Percentiles rank a stretch among this genome's conserved stretches.
Evolutionary conservation across 2,329 filamentous ascomycete genomes (phyloP).

Genomic region (Alternaria metachromatica): DNA sequence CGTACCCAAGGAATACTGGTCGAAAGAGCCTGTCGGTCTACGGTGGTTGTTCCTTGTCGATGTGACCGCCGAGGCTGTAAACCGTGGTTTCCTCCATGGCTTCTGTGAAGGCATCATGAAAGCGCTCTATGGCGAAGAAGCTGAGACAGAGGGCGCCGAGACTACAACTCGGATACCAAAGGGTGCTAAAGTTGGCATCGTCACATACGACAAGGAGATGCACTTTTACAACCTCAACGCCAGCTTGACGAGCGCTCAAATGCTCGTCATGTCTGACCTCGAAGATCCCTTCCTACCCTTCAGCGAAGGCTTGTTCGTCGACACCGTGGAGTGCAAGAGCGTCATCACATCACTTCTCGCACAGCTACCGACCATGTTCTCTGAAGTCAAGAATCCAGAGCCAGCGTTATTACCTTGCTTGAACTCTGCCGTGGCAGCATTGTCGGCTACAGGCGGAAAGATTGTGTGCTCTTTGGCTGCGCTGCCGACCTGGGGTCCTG

Average conservation of each 20-base stretch:
- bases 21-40: slow-evolving; percentile 86
- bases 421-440: slow-evolving; percentile 81
- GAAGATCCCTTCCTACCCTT: slow-evolving; percentile 96
- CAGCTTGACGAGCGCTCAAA: slow-evolving; percentile 84
- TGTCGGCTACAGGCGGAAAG: slow-evolving; percentile 89
- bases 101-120: slow-evolving; percentile 88
- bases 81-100: slow-evolving; percentile 87
- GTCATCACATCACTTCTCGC: slow-evolving; percentile 89
- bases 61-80: slow-evolving; percentile 88
- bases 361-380: slow-evolving; percentile 84
- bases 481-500: slow-evolving; percentile 91
- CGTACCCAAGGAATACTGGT: slow-evolving; percentile 99
- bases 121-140: slow-evolving; percentile 76
- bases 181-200: slow-evolving; percentile 88
- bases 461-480: slow-evolving; percentile 85
- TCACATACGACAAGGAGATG: slow-evolving; percentile 95
- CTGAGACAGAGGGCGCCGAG: slow-evolving; percentile 58
- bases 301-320: slow-evolving; percentile 90
- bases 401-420: slow-evolving; percentile 85
- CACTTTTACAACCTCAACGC: slow-evolving; percentile 96
- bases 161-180: slow-evolving; percentile 67
- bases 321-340: slow-evolving; percentile 86
- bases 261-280: slow-evolving; percentile 98
- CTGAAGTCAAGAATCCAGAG: slow-evolving; percentile 86
- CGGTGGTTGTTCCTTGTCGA: slow-evolving; percentile 92